A percentile compares a stretch with the other conserved stretches of the same genome.
These are phyloP conservation scores for Kazachstania kunashirensis DNA, from an alignment of 805 yeast genomes.

Conservation along the genomic window DNA sequence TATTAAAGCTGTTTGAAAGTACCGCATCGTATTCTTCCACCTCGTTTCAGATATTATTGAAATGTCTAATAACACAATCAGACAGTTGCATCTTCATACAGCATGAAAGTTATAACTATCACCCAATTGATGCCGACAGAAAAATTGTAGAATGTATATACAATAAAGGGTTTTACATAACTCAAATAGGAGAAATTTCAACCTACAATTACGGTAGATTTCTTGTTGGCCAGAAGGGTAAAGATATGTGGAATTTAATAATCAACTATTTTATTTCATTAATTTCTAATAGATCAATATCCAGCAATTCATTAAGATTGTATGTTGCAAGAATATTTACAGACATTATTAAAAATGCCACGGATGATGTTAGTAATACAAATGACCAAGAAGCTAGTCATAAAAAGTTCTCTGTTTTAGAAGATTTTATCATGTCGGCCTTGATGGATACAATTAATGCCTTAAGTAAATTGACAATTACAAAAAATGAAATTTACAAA, in stretches of 20 bases:
- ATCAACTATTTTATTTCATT: constrained; percentile 38
- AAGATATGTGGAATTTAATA: constrained; percentile 39
- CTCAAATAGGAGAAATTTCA: constrained; percentile 43
- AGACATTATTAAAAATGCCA: constrained; percentile 33
- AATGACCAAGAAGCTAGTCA: constrained; percentile 13
- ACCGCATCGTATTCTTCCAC: constrained; percentile 44
- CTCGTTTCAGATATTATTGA: constrained; percentile 41
- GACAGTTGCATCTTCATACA: constrained; percentile 15
- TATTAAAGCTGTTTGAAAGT: constrained; percentile 54
- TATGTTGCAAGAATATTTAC: constrained; percentile 45
- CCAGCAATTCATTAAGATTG: constrained; percentile 36
- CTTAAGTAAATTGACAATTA: constrained; percentile 29
- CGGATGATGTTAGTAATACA: constrained; percentile 19
- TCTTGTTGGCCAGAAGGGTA: constrained; percentile 26
- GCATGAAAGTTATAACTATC: constrained; percentile 9
- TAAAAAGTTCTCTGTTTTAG: constrained; percentile 26
- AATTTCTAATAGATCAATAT: constrained; percentile 36
- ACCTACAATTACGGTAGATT: constrained; percentile 45
- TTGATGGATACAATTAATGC: constrained; percentile 37
- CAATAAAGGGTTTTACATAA: constrained; percentile 46
- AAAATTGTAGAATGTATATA: constrained; percentile 35
- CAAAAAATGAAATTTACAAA: constrained; percentile 28
- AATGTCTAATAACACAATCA: constrained; percentile 29
- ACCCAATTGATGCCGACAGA: constrained; percentile 18
- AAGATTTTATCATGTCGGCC: constrained; percentile 40